Base-by-base conservation (phyloP, 2,329 filamentous ascomycete genomes). In the Nemania diffusa region DNA sequence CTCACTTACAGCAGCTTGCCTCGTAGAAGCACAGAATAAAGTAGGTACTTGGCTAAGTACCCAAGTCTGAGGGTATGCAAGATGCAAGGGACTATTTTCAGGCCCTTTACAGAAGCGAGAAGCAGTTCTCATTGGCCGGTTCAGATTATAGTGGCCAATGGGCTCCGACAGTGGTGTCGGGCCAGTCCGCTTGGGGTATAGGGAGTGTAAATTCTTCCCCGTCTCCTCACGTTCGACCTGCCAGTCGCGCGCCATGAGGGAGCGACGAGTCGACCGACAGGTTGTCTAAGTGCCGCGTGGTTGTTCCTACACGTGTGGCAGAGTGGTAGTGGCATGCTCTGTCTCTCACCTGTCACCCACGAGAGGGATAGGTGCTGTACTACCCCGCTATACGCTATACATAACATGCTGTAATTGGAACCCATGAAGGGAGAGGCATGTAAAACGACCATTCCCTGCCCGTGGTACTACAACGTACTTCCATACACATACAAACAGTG, bases 11-110 rank as follows among this genome's bases (percentile, higher is more conserved):
- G 56, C n/a, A n/a, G n/a, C n/a, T n/a, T n/a, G n/a, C n/a, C n/a
- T n/a, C n/a, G n/a, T n/a, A n/a, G n/a, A n/a, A n/a, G n/a, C n/a
- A n/a, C n/a, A n/a, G n/a, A n/a, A 17, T 55, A n/a, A n/a, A n/a
- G n/a, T n/a, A 7, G 5, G 13, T 26, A 44, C 22, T 26, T 13
- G 7, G 3, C 32, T 11, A 52, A 3, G 29, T 32, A 27, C 26
- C 20, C 13, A 57, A 15, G 37, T 57, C 42, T 11, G 37, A 13
- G 9, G n/a, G 40, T 22, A 64, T 64, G 65, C 62, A 53, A 62
- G 57, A 69, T 70, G 69, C 69, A 69, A 71, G 69, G 69, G 69
- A 69, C 69, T 69, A 69, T 65, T 71, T n/a, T 70, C 65, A 70
- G 59, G 56, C 32, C 65, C 63, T 67, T 62, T 64, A 69, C 69